These are phyloP conservation scores for Didymella keratinophila DNA, from an alignment of 2,329 filamentous ascomycete species.

Conservation along the genomic window DNA sequence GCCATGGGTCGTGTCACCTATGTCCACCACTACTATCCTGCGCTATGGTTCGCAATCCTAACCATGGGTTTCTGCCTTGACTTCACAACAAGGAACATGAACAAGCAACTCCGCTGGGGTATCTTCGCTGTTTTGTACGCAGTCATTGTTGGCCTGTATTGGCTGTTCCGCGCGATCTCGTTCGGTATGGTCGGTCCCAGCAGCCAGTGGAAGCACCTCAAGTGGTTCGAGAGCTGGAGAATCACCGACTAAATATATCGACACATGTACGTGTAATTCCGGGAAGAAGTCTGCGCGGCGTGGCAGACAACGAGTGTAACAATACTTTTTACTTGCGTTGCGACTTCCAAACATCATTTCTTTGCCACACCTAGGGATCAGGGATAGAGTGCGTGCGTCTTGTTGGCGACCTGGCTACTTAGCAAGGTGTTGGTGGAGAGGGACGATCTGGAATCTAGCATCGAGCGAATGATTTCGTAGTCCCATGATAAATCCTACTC, in stretches of 20 bases:
- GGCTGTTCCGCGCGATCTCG: conserved; percentile 90
- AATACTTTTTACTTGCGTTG: conserved; percentile 19
- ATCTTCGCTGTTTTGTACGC: conserved; percentile 80
- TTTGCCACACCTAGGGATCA: conserved; percentile 15
- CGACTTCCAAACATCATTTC: conserved; percentile 14
- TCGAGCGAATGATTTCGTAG: background rate
- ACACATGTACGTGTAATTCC: background rate
- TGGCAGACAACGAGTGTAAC: conserved; percentile 16
- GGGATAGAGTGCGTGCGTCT: conserved; percentile 18
- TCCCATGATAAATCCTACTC: background rate
- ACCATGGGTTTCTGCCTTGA: conserved; percentile 87
- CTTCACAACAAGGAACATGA: conserved; percentile 76
- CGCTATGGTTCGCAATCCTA: conserved; percentile 95
- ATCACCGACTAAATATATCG: conserved; percentile 70
- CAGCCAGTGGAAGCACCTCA: conserved; percentile 86
- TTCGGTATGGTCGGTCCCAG: conserved; percentile 93
- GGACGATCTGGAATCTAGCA: background rate
- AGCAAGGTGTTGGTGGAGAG: conserved; percentile 15
- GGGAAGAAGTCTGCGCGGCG: background rate
- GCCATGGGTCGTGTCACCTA: conserved; percentile 99
- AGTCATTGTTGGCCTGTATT: conserved; percentile 79
- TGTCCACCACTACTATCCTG: conserved; percentile 98
- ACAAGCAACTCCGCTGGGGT: conserved; percentile 68
- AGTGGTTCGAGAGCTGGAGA: conserved; percentile 90
- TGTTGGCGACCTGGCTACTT: conserved; percentile 11